Evolutionary conservation across 2,329 filamentous ascomycete genomes (phyloP).

Genomic region (Microdochium trichocladiopsis): DNA sequence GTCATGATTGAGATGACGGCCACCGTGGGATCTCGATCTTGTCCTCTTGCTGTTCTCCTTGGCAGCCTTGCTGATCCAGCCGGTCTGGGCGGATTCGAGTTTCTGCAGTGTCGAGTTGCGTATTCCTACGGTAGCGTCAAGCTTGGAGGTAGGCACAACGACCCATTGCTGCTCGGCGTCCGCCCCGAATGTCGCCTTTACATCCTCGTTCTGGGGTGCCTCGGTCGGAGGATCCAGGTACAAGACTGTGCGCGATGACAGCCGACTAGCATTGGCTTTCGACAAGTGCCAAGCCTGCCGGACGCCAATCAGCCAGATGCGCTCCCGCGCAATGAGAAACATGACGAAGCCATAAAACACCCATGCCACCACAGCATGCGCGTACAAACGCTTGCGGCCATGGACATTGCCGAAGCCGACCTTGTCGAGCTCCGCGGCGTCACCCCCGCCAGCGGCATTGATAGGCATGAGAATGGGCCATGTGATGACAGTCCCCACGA

Average conservation of each 20-base stretch:
- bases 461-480: slow-evolving; percentile 82
- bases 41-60: slow-evolving; percentile 47
- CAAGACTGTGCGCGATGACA: slow-evolving; percentile 89
- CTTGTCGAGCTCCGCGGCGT: slow-evolving; percentile 57
- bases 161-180: slow-evolving; percentile 82
- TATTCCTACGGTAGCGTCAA: slow-evolving; percentile 73
- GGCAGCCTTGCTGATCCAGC: slow-evolving; percentile 63
- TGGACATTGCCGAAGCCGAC: slow-evolving; percentile 47
- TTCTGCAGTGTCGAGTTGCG: slow-evolving; percentile 69
- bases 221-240: slow-evolving; percentile 78
- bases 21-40: slow-evolving; percentile 27
- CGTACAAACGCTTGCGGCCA: slow-evolving; percentile 64
- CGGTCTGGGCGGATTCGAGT: slow-evolving; percentile 76
- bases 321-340: slow-evolving; percentile 82
- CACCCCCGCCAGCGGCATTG: slow-evolving; percentile 72
- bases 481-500: slow-evolving; percentile 73
- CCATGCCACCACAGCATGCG: slow-evolving; percentile 75
- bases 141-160: slow-evolving; percentile 60
- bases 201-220: slow-evolving; percentile 66
- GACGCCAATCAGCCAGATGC: slow-evolving; percentile 88
- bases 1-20: slow-evolving; percentile 2
- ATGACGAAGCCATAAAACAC: slow-evolving; percentile 83
- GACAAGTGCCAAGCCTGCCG: slow-evolving; percentile 91
- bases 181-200: slow-evolving; percentile 71
- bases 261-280: slow-evolving; percentile 71